Evolutionary conservation across 164 flowering plant genomes (phyloP).

Genomic region (Dillenia turbinata): DNA sequence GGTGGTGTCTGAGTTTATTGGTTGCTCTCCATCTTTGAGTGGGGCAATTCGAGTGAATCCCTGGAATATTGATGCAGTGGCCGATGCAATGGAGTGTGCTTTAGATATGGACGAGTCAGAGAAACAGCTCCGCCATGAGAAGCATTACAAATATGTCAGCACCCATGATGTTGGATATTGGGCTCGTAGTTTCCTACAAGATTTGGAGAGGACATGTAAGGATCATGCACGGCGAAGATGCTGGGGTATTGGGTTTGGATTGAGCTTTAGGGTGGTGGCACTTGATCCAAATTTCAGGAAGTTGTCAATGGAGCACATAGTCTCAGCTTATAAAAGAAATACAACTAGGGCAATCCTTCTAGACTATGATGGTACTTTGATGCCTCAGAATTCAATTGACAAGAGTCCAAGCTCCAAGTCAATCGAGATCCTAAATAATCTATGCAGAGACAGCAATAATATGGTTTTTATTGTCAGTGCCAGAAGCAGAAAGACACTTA

Average conservation of each 20-base stretch:
- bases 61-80: slow-evolving; percentile 69
- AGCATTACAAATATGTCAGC: slow-evolving; percentile 69
- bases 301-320: slow-evolving; percentile 63
- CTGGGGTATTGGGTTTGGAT: slow-evolving; percentile 77
- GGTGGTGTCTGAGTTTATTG: slow-evolving; percentile 74
- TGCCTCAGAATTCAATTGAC: slow-evolving; percentile 62
- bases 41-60: slow-evolving; percentile 83
- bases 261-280: slow-evolving; percentile 64
- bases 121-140: slow-evolving; percentile 69
- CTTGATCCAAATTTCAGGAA: slow-evolving; percentile 69
- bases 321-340: slow-evolving; percentile 65
- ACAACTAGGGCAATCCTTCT: slow-evolving; percentile 56
- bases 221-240: slow-evolving; percentile 52
- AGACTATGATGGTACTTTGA: slow-evolving; percentile 81
- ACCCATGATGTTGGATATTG: slow-evolving; percentile 76
- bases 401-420: slow-evolving; percentile 51
- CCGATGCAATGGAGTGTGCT: slow-evolving; percentile 72
- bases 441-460: slow-evolving; percentile 58
- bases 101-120: slow-evolving; percentile 52
- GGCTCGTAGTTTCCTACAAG: slow-evolving; percentile 69
- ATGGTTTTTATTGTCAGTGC: slow-evolving; percentile 71
- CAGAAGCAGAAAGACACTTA: slow-evolving; percentile 36
- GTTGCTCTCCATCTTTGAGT: slow-evolving; percentile 78
- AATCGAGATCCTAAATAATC: slow-evolving; percentile 43
- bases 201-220: slow-evolving; percentile 58